Evolutionary conservation across 805 yeast species (phyloP), one percentile per base, ranked within the genome.

Genomic region (Monosporozyma siamensis): DNA sequence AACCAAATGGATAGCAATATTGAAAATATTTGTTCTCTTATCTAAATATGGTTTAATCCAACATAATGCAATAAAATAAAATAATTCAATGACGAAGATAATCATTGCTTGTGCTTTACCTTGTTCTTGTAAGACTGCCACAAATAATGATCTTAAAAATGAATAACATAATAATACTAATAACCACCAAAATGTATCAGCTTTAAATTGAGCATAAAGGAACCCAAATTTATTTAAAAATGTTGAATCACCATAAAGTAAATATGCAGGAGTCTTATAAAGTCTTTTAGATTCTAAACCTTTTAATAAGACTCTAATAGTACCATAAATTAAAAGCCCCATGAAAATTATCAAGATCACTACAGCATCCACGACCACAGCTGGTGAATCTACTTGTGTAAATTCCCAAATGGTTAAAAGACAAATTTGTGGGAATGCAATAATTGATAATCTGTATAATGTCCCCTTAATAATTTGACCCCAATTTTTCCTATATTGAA

Each of bases 11-110:
- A 90, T 85, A 38, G 84, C 73, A 53, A 92, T 90, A 65, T 89
- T 90, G 75, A 88, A 85, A n/a, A 78, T 80, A 55, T 92, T 92
- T 26, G 97, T 89, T 66, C 95, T 75, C 64, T 82, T 87, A 66
- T 92, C 97, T 89, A 92, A 80, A 63, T 76, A 92, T 9, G 98
- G 98, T 63, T 92, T 76, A 44, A 74, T 66, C 73, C 77, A 75
- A 55, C 88, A 80, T 22, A 88, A 54, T 0, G 70, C 68, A 27
- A 73, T 72, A 48, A 84, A 77, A 64, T 81, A 88, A 18, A 75
- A 51, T 41, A 90, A 66, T 61, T 92, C 97, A 47, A 85, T 68
- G 14, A 71, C 78, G 55, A 90, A 83, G 7, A 89, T 72, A 40
- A 83, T 68, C 48, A 86, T 72, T 1, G 95, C 84, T 59, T 84